Conservation (phyloP, 306 rosid species). For the Arachis stenosperma region DNA sequence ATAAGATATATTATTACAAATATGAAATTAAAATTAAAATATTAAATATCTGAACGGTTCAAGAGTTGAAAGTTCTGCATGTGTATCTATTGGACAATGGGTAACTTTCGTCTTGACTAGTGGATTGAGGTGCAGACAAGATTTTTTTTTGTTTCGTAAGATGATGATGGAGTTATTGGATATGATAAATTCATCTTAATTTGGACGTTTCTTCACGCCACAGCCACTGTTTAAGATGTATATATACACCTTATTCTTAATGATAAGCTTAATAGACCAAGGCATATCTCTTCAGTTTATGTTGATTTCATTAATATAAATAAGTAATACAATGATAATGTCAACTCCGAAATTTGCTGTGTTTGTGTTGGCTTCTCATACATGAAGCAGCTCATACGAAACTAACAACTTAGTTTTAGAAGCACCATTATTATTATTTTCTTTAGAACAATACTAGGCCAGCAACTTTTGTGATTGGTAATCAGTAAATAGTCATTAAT, state of each 20-base stretch:
- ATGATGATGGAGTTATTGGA: background rate
- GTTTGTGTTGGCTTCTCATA: background rate
- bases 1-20: background rate
- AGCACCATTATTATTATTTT: no score
- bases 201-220: background rate
- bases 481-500: no score
- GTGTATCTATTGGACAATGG: background rate
- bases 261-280: no score
- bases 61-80: background rate
- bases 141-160: no score
- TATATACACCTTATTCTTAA: background rate
- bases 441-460: no score
- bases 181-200: background rate
- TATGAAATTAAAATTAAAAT: background rate
- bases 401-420: no score
- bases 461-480: no score
- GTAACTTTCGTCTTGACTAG: background rate
- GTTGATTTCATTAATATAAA: no score
- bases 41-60: background rate
- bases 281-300: no score
- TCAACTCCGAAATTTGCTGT: background rate
- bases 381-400: background rate
- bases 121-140: background rate
- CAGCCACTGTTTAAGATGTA: background rate
- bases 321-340: no score